These are phyloP conservation scores for Nadsonia fulvescens DNA, from an alignment of 805 yeast genomes.

Conservation along the genomic window DNA sequence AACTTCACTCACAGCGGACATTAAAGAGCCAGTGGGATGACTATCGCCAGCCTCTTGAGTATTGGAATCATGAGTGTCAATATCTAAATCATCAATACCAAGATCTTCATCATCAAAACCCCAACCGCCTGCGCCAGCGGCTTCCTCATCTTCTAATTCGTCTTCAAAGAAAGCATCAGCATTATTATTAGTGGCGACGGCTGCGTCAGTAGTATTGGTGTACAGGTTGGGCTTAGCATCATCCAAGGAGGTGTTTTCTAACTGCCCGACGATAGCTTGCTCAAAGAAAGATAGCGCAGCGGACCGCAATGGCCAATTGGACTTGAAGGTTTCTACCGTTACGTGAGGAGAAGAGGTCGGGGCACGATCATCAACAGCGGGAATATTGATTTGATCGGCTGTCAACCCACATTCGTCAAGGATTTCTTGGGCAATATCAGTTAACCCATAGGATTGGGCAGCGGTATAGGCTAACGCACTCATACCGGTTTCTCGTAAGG, in stretches of 20 bases:
- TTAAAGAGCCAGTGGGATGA: conserved; percentile 15
- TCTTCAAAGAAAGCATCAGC: conserved; percentile 14
- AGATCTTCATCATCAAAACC: conserved; percentile 55
- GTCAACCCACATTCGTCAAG: conserved; percentile 51
- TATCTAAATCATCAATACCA: conserved; percentile 25
- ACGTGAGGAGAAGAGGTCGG: conserved; percentile 24
- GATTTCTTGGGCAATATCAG: conserved; percentile 54
- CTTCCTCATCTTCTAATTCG: conserved; percentile 47
- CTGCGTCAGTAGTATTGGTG: conserved; percentile 11
- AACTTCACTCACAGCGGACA: conserved; percentile 37
- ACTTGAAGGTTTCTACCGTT: conserved; percentile 23
- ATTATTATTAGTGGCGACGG: conserved; percentile 11
- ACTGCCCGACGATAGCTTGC: conserved; percentile 59
- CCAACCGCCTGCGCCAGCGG: conserved; percentile 51
- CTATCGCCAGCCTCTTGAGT: conserved; percentile 13
- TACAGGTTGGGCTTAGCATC: conserved; percentile 19
- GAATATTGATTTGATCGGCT: conserved; percentile 46
- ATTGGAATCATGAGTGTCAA: conserved; percentile 17
- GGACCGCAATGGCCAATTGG: conserved; percentile 70
- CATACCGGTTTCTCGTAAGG: conserved; percentile 63
- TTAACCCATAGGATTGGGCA: conserved; percentile 74
- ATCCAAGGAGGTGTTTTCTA: conserved; percentile 43
- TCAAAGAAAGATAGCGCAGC: conserved; percentile 69
- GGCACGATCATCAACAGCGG: conserved; percentile 21
- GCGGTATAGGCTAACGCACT: conserved; percentile 81